Evolutionary conservation across 345 rosid species (phyloP), one percentile per base, ranked within the genome.

Genomic region (Gossypium anomalum): DNA sequence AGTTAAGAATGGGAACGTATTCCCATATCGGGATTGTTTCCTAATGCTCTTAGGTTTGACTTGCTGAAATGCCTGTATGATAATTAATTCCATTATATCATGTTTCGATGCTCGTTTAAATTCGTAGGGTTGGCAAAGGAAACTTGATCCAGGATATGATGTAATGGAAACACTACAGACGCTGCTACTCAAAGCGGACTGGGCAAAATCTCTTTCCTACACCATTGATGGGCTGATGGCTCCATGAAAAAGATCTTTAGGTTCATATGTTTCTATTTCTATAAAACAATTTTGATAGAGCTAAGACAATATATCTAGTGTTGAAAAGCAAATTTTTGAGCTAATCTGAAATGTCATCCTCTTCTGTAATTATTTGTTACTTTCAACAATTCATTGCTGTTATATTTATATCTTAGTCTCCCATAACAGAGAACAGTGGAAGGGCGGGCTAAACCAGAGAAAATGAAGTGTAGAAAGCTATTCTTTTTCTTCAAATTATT

Each of bases 201-300:
- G 97, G 99, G 90, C 92, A 9, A 90, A 92, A 73, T 86, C 94
- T 61, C 97, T 93, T 78, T 89, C 97, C 27, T 89, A 93, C 87
- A 96, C 99, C 9, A 85, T 96, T 22, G 97, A 91, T n/a, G 97
- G 99, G 76, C 82, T 95, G 70, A 96, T 96, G 99, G 98, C 98
- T 68, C 98, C 97, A 0, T 95, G 78, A 82, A 74, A 74, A 2
- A 3, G 15, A 57, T 22, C 56, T 22, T 12, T 22, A 57, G 49
- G 53, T 44, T 44, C 52, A 9, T 72, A 7, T 53, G 73, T 74
- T 71, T 74, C 45, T 71, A 52, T 68, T 77, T 71, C 62, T 67
- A 48, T 62, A 23, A 23, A 58, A 73, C 73, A 83, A 78, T 79
- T 87, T 79, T 84, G 86, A 56, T 82, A 69, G 75, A 77, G 78